Conservation (phyloP, 257 asterid genomes). For the Voacanga thouarsii region DNA sequence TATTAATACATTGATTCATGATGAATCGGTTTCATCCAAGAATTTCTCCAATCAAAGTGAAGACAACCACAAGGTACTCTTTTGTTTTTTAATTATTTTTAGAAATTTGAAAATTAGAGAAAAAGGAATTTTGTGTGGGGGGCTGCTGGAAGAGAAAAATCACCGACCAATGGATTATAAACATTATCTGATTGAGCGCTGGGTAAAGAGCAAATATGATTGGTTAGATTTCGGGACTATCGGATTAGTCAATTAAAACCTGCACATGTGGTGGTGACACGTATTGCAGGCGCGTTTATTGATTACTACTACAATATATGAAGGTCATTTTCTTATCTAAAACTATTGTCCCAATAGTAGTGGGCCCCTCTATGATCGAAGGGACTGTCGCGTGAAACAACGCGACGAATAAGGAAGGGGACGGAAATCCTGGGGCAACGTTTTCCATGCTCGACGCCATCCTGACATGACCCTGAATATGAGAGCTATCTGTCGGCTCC, state of each 20-base stretch:
- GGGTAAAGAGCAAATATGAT: slow-evolving; percentile 9
- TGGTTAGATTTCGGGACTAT: background rate
- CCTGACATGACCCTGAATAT: background rate
- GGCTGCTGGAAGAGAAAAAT: background rate
- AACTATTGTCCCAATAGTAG: background rate
- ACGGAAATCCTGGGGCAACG: background rate
- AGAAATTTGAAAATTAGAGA: no score
- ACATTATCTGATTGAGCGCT: slow-evolving; percentile 7
- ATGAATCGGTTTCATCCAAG: no score
- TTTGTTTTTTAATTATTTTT: no score
- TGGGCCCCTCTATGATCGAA: background rate
- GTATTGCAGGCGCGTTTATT: slow-evolving; percentile 5
- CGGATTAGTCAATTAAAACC: slow-evolving; percentile 14
- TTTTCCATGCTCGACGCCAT: background rate
- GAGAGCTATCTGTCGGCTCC: background rate
- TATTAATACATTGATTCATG: no score
- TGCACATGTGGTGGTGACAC: background rate
- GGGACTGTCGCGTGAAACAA: slow-evolving; percentile 3
- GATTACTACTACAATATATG: no score
- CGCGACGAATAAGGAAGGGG: slow-evolving; percentile 3
- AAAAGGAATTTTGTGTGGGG: background rate
- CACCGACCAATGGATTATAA: slow-evolving; percentile 14
- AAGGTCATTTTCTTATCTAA: slow-evolving; percentile 18
- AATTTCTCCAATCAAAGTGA: no score
- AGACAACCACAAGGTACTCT: no score